Percentiles rank a stretch among this genome's conserved stretches.
These are phyloP conservation scores for Bipolaris bicolor DNA, from an alignment of 2,329 filamentous ascomycete genomes.

Conservation along the genomic window DNA sequence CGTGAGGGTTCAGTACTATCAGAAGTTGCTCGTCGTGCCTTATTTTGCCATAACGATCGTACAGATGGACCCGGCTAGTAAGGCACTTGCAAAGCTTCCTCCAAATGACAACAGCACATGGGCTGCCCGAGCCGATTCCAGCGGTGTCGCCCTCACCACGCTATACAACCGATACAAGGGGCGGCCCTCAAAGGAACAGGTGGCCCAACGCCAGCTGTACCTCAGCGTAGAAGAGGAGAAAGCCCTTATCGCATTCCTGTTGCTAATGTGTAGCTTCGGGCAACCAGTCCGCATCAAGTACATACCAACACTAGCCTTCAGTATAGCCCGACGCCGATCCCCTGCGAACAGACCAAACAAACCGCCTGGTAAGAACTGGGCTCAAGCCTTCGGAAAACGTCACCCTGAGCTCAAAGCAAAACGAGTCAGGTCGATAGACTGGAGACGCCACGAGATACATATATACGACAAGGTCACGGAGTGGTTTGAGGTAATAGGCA, in stretches of 20 bases:
- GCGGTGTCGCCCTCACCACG: neutral
- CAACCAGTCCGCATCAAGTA: slow-evolving; percentile 26
- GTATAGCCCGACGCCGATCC: neutral
- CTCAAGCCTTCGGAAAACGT: slow-evolving; percentile 25
- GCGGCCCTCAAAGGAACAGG: neutral
- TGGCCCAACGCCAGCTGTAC: slow-evolving; percentile 32
- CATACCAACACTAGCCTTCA: slow-evolving; percentile 23
- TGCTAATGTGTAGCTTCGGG: slow-evolving; percentile 21
- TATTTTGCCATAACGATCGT: slow-evolving; percentile 3
- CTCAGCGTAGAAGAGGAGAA: too few species aligned
- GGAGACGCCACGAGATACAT: slow-evolving; percentile 20
- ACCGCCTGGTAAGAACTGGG: too few species aligned
- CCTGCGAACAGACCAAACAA: slow-evolving; percentile 20
- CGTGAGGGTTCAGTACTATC: neutral
- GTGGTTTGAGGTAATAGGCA: too few species aligned
- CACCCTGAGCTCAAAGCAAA: slow-evolving; percentile 23
- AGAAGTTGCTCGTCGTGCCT: neutral
- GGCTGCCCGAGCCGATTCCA: neutral
- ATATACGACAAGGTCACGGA: too few species aligned
- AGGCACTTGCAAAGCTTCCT: slow-evolving; percentile 6
- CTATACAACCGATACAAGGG: neutral
- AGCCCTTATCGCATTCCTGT: slow-evolving; percentile 17
- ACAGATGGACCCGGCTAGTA: slow-evolving; percentile 2
- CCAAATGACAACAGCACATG: slow-evolving; percentile 17
- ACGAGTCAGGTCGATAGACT: slow-evolving; percentile 27